Base-by-base conservation (phyloP, 2,329 filamentous ascomycete species). In the Monilinia polystroma region DNA sequence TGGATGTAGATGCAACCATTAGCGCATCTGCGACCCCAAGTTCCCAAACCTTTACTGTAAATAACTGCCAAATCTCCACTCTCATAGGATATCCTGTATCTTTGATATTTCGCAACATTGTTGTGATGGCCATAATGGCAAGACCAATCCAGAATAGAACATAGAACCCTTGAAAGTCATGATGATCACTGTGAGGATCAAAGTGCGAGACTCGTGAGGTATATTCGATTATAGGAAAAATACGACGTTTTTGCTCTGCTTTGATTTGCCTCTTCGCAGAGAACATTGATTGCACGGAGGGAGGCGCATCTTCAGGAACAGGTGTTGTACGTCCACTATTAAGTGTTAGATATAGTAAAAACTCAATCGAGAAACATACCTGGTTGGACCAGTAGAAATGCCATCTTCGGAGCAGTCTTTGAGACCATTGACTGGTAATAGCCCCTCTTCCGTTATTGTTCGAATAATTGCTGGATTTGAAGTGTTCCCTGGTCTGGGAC, bases 111-210 rank as follows among this genome's bases (percentile, higher is more conserved):
- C 94, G 88, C 75, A 97, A 80, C 82, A 93, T 92, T n/a, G 91
- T 91, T 3, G 94, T 98, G 70, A 97, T 89, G 74, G 93, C 92
- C 93, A 99, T 97, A 78, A 99, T 96, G 72, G 91, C 92, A 68
- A 99, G 83, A 12, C 92, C 92, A 71, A 99, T 94, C 95, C 95
- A 99, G 80, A 99, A 99, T 49, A 99, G 85, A 64, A 95, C 92
- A 80, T 97, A 99, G 84, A 99, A 99, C 76, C 95, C 95, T 73
- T 92, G 88, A 77, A 99, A 99, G 79, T 99, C 93, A 75, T 88
- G 88, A 77, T 98, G 93, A 75, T 97, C 93, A 78, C 91, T 96
- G 60, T 87, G 85, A 0, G 93, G 93, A 76, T 99, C 95, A 77
- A 99, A 97, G 80, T 99, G 94, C 23, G 94, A 98, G 29, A 98